Base-by-base conservation (phyloP, 2,329 filamentous ascomycete species). In the Teratosphaeria destructans region DNA sequence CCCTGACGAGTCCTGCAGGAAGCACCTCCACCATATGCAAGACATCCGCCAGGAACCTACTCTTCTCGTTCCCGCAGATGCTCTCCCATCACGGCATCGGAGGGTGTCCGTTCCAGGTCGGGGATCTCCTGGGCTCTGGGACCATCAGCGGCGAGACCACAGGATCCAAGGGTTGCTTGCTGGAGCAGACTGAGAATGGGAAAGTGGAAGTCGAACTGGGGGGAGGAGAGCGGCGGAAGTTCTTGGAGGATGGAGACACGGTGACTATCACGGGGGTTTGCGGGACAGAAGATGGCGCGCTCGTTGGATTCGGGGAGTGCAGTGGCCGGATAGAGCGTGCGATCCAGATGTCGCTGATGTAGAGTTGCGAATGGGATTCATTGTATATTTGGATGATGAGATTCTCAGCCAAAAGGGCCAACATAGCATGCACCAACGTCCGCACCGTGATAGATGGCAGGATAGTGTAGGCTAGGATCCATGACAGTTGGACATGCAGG, bases 1-100 rank as follows among this genome's bases (percentile, higher is more conserved):
- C 88, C 39, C 68, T 89, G 12, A 62, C 66, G 71, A 75, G 77
- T 37, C 68, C 73, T 47, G 76, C 78, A 10, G 80, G 80, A 34
- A 75, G 76, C 56, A 75, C 80, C 0, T 66, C 67, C 10, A 66
- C 57, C 8, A 81, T 92, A 54, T 78, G 81, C 1, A 79, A 75
- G 62, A 86, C 80, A 61, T 86, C 80, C 60, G 82, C 85, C 10
- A 82, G 79, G 64, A 82, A 92, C 67, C 77, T 93, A 11, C 78
- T 93, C n/a, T 93, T 85, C 80, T 91, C 87, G 0, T 93, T 92
- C 74, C 82, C 87, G 4, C 89, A 93, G 72, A 91, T 92, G 88
- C 78, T 93, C 49, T 83, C 89, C 1, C 89, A 93, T 71, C 89
- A 93, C 70, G 85, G 86, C 1, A 81, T 89, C 54, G 88, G 86